Conservation (phyloP, 1,139 yeast genomes). For the Debaryomycetaceae sp. region DNA sequence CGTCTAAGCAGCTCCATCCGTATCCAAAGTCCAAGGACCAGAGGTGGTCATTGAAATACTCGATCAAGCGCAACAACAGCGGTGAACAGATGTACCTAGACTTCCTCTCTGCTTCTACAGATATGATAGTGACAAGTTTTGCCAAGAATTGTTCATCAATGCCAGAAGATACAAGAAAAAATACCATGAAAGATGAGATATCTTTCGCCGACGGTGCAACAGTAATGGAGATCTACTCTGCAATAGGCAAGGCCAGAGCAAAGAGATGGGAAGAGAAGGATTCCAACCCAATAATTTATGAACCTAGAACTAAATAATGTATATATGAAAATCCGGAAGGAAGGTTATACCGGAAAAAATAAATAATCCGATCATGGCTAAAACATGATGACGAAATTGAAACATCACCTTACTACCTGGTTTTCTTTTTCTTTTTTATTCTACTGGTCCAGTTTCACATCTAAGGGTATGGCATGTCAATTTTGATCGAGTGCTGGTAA, state of each 20-base stretch:
- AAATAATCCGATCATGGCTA: too few species aligned
- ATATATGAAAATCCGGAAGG: background rate
- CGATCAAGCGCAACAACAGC: conserved; percentile 5
- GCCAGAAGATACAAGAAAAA: conserved; percentile 1
- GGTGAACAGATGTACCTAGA: conserved; percentile 5
- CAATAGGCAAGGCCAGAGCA: conserved; percentile 25
- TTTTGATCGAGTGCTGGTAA: too few species aligned
- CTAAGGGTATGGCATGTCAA: too few species aligned
- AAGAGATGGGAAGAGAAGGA: conserved; percentile 24
- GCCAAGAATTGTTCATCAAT: conserved; percentile 1
- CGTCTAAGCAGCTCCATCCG: conserved; percentile 7
- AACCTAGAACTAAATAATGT: conserved; percentile 8
- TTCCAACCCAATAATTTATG: conserved; percentile 17
- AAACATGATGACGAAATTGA: too few species aligned
- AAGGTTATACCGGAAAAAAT: conserved; percentile 2
- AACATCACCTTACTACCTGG: too few species aligned
- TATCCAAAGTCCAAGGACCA: conserved; percentile 10
- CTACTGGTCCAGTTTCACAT: too few species aligned
- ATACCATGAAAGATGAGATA: conserved; percentile 1
- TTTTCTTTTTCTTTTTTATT: too few species aligned
- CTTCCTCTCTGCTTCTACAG: conserved; percentile 6
- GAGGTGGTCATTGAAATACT: conserved; percentile 9
- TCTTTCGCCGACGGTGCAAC: conserved; percentile 8
- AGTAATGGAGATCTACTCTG: conserved; percentile 21
- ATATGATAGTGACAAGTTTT: conserved; percentile 5